These are phyloP conservation scores for Cryphonectria naterciae DNA, from an alignment of 2,329 filamentous ascomycete species.

Conservation along the genomic window DNA sequence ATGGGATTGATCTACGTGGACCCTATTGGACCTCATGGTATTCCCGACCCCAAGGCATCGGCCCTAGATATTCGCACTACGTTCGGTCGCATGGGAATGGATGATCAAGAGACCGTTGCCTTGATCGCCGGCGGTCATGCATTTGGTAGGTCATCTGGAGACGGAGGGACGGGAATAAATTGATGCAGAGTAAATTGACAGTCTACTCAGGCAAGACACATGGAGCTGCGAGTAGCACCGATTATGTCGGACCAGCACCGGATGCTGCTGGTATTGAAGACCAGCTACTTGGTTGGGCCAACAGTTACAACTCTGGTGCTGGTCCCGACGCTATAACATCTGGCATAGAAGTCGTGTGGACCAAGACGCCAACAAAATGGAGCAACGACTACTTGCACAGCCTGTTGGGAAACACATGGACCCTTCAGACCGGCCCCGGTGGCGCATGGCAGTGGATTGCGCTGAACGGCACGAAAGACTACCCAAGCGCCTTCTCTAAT, in stretches of 20 bases:
- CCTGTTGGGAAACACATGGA: conserved; percentile 76
- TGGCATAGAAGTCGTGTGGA: conserved; percentile 77
- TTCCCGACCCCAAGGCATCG: conserved; percentile 70
- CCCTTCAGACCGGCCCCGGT: conserved; percentile 69
- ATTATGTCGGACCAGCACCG: conserved; percentile 67
- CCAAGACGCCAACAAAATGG: conserved; percentile 73
- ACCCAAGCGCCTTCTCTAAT: conserved; percentile 69
- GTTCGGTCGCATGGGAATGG: conserved; percentile 81
- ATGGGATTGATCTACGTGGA: conserved; percentile 85
- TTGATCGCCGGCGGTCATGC: conserved; percentile 78
- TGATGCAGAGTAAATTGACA: not conserved
- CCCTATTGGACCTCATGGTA: conserved; percentile 75
- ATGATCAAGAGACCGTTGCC: conserved; percentile 80
- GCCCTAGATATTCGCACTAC: conserved; percentile 74
- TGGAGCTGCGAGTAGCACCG: conserved; percentile 63
- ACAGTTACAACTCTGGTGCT: conserved; percentile 63
- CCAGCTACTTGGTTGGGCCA: conserved; percentile 73
- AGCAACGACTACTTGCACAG: conserved; percentile 73
- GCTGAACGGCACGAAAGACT: conserved; percentile 64
- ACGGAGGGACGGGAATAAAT: not conserved
- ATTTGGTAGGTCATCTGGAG: conserved; percentile 53
- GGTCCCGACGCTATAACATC: conserved; percentile 71
- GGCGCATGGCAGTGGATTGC: conserved; percentile 75
- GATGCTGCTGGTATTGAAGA: conserved; percentile 62
- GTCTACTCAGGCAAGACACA: conserved; percentile 61